phyloP scores from a whole-genome alignment of 139 green algal genomes.

The Desmodesmus armatus region DNA sequence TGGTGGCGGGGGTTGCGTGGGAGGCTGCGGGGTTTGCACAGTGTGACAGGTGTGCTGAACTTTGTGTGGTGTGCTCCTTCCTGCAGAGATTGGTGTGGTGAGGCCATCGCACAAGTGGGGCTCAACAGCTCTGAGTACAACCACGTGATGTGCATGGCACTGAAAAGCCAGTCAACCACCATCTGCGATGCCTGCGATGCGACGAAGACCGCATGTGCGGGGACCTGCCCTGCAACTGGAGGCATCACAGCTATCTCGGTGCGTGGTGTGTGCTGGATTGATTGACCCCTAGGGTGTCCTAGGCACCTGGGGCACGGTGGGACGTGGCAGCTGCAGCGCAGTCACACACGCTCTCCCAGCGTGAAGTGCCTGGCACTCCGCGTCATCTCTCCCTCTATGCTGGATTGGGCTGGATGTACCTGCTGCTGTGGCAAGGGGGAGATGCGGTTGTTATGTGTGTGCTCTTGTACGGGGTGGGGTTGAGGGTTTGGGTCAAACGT shows the following conservation, averaged over 20 bases:
- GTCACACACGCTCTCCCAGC: too few species aligned
- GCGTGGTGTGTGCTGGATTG: too few species aligned
- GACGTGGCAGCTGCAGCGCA: too few species aligned
- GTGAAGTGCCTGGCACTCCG: too few species aligned
- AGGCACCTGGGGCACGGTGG: too few species aligned
- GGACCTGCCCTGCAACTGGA: conserved; percentile 2
- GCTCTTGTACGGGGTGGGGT: too few species aligned
- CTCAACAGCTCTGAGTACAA: conserved; percentile 7
- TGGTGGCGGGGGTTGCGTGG: background rate
- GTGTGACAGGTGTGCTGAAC: too few species aligned
- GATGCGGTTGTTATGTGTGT: too few species aligned
- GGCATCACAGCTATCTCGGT: conserved; percentile 34
- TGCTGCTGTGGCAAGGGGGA: background rate
- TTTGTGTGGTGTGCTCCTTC: too few species aligned
- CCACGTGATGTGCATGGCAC: conserved; percentile 14
- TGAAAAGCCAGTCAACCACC: background rate
- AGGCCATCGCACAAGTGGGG: conserved; percentile 1
- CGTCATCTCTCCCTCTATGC: background rate
- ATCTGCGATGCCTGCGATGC: conserved; percentile 11
- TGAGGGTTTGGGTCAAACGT: too few species aligned
- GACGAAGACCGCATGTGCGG: background rate
- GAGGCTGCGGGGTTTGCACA: too few species aligned
- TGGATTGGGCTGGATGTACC: background rate
- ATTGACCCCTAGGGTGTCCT: too few species aligned
- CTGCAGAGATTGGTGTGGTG: conserved; percentile 29